Base-by-base conservation (phyloP, 441 rosid genomes). In the Biscutella auriculata region DNA sequence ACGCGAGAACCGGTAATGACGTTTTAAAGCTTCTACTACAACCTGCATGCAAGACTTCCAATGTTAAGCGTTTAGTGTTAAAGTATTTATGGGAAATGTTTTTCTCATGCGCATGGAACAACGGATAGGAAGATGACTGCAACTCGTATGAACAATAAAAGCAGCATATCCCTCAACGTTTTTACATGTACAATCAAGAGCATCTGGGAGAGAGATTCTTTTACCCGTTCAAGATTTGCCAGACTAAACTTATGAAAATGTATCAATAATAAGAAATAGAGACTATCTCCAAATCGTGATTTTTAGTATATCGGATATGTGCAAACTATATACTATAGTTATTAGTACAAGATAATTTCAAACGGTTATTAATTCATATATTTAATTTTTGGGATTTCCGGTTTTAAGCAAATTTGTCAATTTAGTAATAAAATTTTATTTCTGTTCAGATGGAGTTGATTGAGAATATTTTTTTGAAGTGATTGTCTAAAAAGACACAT, bases 101-200 rank as follows among this genome's bases (percentile, higher is more conserved):
- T 61, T 43, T 62, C n/a, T 62, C 40, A 33, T 68, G 35, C 49
- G 57, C 70, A 91, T 96, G 98, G 98, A 46, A 81, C 93, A 62
- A 82, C 84, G 55, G 85, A 88, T 57, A 76, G 96, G 73, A 88
- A 86, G 79, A 81, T 88, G 36, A 91, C 96, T 15, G 93, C 96
- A 60, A 91, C 98, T 21, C 66, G 69, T 61, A 91, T 91, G 98
- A 91, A 88, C 71, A 82, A 95, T 45, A 96, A 91, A 74, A 91
- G 98, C 75, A 91, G 98, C 70, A 81, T 96, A 60, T 91, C 98
- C 45, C 98, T 88, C 63, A 88, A 95, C 65, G 98, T 91, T 57
- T 91, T 91, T 73, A 85, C 96, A 37, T 91, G 98, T 72, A 84
- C 81, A 54, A 78, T 91, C 52, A 95, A 91, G 71, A 85, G 98